These are phyloP conservation scores for Amphichorda felina DNA, from an alignment of 2,329 filamentous ascomycete species.

Conservation along the genomic window DNA sequence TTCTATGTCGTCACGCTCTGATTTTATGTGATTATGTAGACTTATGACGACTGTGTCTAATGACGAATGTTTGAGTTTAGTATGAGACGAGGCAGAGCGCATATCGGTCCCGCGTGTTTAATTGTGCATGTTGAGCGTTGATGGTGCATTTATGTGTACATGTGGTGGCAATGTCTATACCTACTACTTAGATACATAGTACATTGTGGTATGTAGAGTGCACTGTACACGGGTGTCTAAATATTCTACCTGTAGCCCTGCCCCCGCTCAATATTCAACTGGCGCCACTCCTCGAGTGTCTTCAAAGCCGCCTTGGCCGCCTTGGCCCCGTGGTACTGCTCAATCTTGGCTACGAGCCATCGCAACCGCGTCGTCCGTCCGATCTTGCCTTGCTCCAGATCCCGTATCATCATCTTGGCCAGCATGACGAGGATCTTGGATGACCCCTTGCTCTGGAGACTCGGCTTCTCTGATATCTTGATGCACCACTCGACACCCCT, in stretches of 20 bases:
- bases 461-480: not conserved
- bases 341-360: slow-evolving; percentile 1
- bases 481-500: slow-evolving; percentile 1
- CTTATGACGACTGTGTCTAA: no score
- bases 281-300: not conserved
- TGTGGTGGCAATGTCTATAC: no score
- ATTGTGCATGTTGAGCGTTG: no score
- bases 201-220: no score
- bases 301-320: not conserved
- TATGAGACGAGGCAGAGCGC: no score
- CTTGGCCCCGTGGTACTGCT: slow-evolving; percentile 1
- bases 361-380: not conserved
- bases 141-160: no score
- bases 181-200: no score
- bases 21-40: not conserved
- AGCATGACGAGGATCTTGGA: not conserved
- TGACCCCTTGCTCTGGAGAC: not conserved
- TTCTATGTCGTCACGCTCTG: no score
- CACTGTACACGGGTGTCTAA: not conserved
- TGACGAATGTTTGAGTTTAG: no score
- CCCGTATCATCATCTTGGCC: not conserved
- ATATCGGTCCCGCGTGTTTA: no score
- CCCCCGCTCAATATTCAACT: not conserved
- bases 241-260: no score
- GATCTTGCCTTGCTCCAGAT: not conserved